Percentiles rank a stretch among this genome's conserved stretches.
Conservation (phyloP, 805 yeast species). For the Metschnikowia similis region DNA sequence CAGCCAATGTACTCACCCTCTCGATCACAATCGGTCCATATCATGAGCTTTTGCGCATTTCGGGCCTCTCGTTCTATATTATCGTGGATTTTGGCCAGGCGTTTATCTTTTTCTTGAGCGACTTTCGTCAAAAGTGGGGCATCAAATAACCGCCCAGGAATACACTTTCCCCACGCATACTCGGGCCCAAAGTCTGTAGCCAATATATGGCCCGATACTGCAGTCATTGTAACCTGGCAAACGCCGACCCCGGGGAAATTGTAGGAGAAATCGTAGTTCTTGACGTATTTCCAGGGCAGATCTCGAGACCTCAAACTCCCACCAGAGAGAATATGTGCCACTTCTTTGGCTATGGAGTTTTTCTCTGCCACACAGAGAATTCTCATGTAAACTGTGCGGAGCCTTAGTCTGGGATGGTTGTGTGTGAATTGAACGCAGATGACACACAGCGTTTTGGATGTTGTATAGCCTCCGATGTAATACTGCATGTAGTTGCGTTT, state of each 20-base stretch:
- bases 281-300: conserved; percentile 57
- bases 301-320: conserved; percentile 50
- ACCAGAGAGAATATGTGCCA: conserved; percentile 71
- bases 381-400: conserved; percentile 42
- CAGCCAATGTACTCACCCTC: conserved; percentile 28
- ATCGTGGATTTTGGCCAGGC: conserved; percentile 40
- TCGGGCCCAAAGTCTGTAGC: conserved; percentile 59
- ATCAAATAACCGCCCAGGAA: conserved; percentile 62
- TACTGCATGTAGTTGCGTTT: neutral
- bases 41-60: conserved; percentile 61
- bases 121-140: conserved; percentile 54
- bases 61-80: conserved; percentile 69
- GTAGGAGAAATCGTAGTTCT: conserved; percentile 74
- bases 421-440: neutral
- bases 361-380: conserved; percentile 96
- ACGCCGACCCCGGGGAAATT: conserved; percentile 58
- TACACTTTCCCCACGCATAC: conserved; percentile 62
- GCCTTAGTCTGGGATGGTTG: neutral
- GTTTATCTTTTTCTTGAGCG: conserved; percentile 33
- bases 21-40: conserved; percentile 88
- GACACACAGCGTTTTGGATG: neutral
- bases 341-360: conserved; percentile 88
- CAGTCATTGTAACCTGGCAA: conserved; percentile 84
- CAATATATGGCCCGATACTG: conserved; percentile 84
- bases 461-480: neutral